Evolutionary conservation across 139 green algal species (phyloP), one percentile per base, ranked within the genome.

Genomic region (Yamagishiella unicocca): DNA sequence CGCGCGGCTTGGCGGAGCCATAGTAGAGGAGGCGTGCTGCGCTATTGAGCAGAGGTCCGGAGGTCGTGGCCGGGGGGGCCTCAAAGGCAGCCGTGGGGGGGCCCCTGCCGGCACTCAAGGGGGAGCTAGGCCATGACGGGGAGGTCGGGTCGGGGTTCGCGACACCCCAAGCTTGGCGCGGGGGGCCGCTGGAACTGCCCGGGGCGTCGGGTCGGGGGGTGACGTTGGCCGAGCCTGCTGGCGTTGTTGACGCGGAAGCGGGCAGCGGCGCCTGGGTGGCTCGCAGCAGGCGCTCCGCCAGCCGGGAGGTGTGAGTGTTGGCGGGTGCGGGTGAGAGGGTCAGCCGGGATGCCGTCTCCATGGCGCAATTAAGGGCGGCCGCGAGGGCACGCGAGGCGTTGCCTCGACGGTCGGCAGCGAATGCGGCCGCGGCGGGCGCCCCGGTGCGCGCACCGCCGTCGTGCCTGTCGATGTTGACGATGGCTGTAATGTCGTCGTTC

Each of bases 381-480:
- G 62, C 50, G 35, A 86, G 80, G 9, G 80, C 62, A 25, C 80
- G 80, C 22, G 80, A 68, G 80, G 80, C 43, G 37, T 12, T 31
- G 53, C 75, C 75, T 24, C 43, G 35, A 37, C 40, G 68, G 40
- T 40, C 68, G 2, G 66, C 67, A 7, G 71, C 38, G 40, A 46
- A 58, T 3, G 17, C 40, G 27, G 70, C 50, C 1, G 38, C 70
- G n/a, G 70, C 54, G 2, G 24, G 37, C 21, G 55, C 10, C 9
- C 7, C 24, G 4, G 31, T 21, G 9, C 50, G 55, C 55, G 58
- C 42, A 25, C 64, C 73, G 8, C 70, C 83, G 29, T 75, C 54
- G 53, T 80, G 72, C 4, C 43, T 64, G 72, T 88, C 83, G 53
- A 88, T 31, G 37, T 55, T 76, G 38, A 72, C 12, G 54, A 88